Conservation (phyloP, 164 flowering plant species). For the Berberis thunbergii region DNA sequence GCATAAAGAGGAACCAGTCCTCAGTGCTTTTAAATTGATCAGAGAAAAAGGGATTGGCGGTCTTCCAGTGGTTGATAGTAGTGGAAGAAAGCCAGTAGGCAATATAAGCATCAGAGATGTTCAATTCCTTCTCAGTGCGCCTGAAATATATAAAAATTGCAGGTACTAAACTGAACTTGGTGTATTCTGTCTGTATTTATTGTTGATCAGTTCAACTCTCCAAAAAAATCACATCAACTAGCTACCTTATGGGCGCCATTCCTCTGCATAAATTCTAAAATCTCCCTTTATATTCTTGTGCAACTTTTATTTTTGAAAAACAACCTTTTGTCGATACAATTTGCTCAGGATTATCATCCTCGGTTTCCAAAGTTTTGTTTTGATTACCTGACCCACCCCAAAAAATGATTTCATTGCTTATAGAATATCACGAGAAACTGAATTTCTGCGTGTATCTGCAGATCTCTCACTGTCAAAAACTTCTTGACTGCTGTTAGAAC, state of each 20-base stretch:
- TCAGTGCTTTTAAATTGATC: slow-evolving; percentile 87
- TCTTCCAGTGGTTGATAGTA: slow-evolving; percentile 64
- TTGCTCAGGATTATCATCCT: too few relatives aligned
- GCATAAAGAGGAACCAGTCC: slow-evolving; percentile 78
- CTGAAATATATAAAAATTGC: slow-evolving; percentile 79
- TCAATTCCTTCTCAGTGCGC: slow-evolving; percentile 75
- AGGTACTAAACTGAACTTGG: slow-evolving; percentile 35
- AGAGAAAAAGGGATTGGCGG: slow-evolving; percentile 76
- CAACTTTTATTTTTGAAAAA: too few relatives aligned
- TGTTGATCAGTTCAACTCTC: too few relatives aligned
- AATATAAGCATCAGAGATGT: slow-evolving; percentile 88
- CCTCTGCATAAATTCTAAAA: too few relatives aligned
- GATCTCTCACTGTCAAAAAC: slow-evolving; percentile 77
- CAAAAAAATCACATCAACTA: too few relatives aligned
- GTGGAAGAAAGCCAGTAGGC: slow-evolving; percentile 59
- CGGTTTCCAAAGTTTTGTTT: background rate
- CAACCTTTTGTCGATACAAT: too few relatives aligned
- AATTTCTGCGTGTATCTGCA: slow-evolving; percentile 16
- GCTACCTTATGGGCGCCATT: too few relatives aligned
- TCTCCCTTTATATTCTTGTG: too few relatives aligned
- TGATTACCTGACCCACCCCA: too few relatives aligned
- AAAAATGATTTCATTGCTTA: background rate
- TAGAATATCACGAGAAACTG: background rate
- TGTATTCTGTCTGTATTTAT: background rate
- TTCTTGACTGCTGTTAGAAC: slow-evolving; percentile 60